Conservation (phyloP, 2,329 filamentous ascomycete genomes). For the Cytospora piceicola region DNA sequence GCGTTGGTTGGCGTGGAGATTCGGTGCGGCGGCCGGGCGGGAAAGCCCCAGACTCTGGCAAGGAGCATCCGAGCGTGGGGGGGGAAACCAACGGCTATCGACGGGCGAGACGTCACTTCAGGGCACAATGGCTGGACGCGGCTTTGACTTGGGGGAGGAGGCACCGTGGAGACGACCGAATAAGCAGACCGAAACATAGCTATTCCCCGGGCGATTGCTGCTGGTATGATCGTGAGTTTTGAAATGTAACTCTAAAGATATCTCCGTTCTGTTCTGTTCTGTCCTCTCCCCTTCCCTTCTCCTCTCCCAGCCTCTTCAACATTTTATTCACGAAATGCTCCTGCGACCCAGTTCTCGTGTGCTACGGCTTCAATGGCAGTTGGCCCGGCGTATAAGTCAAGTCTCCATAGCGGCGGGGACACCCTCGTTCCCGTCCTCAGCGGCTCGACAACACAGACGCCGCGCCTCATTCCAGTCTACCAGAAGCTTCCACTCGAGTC, state of each 20-base stretch:
- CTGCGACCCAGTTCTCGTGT: slow-evolving; percentile 55
- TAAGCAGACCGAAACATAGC: slow-evolving; percentile 11
- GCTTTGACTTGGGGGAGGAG: slow-evolving; percentile 17
- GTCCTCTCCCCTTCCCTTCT: background rate
- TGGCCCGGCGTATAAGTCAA: slow-evolving; percentile 46
- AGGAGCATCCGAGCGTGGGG: slow-evolving; percentile 3
- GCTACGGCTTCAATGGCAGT: slow-evolving; percentile 55
- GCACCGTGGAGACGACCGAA: slow-evolving; percentile 1
- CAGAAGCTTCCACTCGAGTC: slow-evolving; percentile 57
- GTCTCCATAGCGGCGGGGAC: slow-evolving; percentile 34
- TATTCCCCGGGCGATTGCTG: slow-evolving; percentile 10
- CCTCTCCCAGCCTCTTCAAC: too few species aligned
- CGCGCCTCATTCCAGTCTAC: background rate
- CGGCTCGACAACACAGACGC: slow-evolving; percentile 15
- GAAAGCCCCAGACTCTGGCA: slow-evolving; percentile 22
- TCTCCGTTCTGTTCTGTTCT: too few species aligned
- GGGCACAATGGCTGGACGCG: slow-evolving; percentile 24
- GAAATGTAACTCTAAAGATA: slow-evolving; percentile 6
- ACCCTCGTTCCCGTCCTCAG: background rate
- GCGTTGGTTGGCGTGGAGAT: too few species aligned
- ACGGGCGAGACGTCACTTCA: slow-evolving; percentile 26
- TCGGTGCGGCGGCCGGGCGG: slow-evolving; percentile 23
- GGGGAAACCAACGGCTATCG: slow-evolving; percentile 33
- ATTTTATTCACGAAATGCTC: slow-evolving; percentile 51
- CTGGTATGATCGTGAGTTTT: background rate